These are phyloP conservation scores for Boletus smithii DNA, from an alignment of 1,284 basidiomycete species.

Conservation along the genomic window DNA sequence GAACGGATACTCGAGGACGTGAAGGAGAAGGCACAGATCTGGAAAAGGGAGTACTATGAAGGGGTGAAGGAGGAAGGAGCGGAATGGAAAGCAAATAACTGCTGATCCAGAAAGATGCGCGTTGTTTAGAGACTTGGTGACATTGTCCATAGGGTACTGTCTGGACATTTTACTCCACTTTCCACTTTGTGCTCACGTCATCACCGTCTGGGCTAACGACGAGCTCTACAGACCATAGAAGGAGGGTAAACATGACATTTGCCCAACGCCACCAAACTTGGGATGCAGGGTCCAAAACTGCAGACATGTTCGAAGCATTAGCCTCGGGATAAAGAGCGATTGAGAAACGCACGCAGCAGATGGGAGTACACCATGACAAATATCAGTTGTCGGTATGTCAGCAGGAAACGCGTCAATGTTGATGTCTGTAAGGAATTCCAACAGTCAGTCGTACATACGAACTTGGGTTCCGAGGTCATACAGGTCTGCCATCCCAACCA, in stretches of 20 bases:
- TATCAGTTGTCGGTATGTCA: constrained; percentile 77
- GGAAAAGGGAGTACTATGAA: constrained; percentile 87
- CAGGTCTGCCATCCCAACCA: constrained; percentile 71
- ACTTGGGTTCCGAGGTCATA: constrained; percentile 34
- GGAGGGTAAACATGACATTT: constrained; percentile 79
- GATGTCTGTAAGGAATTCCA: constrained; percentile 54
- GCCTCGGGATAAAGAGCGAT: neutral
- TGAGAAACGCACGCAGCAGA: constrained; percentile 57
- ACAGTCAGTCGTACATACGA: constrained; percentile 4
- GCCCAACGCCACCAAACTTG: constrained; percentile 89
- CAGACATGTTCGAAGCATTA: neutral
- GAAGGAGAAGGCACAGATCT: constrained; percentile 80
- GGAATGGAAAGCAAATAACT: constrained; percentile 70
- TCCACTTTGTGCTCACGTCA: constrained; percentile 68
- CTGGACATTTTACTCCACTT: constrained; percentile 55
- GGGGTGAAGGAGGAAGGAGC: constrained; percentile 57
- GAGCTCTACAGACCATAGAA: constrained; percentile 78
- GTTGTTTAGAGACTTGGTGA: constrained; percentile 9
- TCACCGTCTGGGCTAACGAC: constrained; percentile 77
- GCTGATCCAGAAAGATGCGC: constrained; percentile 15
- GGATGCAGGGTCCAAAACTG: constrained; percentile 79
- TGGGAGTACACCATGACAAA: constrained; percentile 85
- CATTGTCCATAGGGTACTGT: constrained; percentile 10
- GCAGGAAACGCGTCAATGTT: constrained; percentile 63
- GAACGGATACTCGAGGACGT: constrained; percentile 82